phyloP scores from a whole-genome alignment of 306 rosid genomes.

The Corylus americana region DNA sequence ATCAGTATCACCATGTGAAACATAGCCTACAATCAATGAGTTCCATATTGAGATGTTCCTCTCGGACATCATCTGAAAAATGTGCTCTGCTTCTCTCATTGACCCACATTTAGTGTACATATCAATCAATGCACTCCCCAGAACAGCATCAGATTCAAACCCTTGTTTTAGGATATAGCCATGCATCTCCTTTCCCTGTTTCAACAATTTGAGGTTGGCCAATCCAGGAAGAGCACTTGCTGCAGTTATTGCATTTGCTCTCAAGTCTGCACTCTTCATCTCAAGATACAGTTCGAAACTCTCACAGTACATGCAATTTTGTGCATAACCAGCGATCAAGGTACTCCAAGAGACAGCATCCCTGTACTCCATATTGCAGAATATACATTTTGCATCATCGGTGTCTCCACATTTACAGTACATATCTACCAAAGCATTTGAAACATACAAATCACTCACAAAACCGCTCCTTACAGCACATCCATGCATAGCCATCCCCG shows the following conservation, averaged over 20 bases:
- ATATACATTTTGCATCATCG: constrained; percentile 27
- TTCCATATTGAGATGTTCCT: constrained; percentile 42
- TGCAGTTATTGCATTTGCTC: constrained; percentile 34
- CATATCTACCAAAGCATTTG: constrained; percentile 47
- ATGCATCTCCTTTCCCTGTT: constrained; percentile 46
- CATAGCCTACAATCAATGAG: constrained; percentile 46
- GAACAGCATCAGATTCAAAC: constrained; percentile 32
- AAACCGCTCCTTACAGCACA: constrained; percentile 43
- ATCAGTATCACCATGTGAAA: constrained; percentile 32
- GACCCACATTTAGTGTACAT: constrained; percentile 51
- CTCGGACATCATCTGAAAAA: constrained; percentile 31
- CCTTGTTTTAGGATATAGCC: constrained; percentile 37
- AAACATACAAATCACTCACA: constrained; percentile 41
- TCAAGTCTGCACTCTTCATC: constrained; percentile 37
- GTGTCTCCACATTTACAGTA: constrained; percentile 48
- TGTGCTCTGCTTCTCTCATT: constrained; percentile 37
- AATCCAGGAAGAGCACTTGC: constrained; percentile 42
- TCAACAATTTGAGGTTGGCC: constrained; percentile 46
- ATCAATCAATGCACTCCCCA: constrained; percentile 43
- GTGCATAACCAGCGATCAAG: constrained; percentile 46
- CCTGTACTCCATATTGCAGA: constrained; percentile 32
- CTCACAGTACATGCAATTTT: constrained; percentile 29
- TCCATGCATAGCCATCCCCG: constrained; percentile 48
- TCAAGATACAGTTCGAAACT: constrained; percentile 30
- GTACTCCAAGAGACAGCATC: constrained; percentile 50